Evolutionary conservation across 202 grass and related monocot species (phyloP).

Genomic region (Setaria italica): DNA sequence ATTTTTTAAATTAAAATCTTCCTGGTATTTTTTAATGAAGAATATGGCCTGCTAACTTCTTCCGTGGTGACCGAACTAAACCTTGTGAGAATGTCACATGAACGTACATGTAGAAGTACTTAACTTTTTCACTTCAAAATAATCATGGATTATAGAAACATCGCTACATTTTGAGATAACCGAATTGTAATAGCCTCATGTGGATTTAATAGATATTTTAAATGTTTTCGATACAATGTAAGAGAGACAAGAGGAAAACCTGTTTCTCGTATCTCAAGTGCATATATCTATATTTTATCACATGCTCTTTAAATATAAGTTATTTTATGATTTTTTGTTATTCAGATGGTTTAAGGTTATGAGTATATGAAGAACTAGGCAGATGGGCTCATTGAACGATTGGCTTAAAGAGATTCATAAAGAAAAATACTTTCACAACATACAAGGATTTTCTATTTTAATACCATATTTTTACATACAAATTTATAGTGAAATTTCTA

Average conservation of each 20-base stretch:
- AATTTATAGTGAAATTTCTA: not conserved
- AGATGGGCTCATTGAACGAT: not conserved
- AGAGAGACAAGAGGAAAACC: not conserved
- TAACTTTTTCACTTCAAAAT: not conserved
- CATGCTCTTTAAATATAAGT: not conserved
- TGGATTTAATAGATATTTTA: not conserved
- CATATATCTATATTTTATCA: not conserved
- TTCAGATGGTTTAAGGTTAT: not conserved
- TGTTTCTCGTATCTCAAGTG: not conserved
- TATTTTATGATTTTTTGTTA: not conserved
- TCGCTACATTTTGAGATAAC: not conserved
- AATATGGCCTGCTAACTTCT: not conserved
- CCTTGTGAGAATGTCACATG: not conserved
- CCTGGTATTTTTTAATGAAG: too few relatives aligned
- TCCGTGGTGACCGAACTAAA: not conserved
- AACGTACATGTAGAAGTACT: not conserved
- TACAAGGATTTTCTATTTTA: not conserved
- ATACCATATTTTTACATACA: not conserved
- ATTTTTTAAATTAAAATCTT: not conserved
- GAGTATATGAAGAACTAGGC: too few relatives aligned
- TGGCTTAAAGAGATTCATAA: not conserved
- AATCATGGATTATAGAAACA: not conserved
- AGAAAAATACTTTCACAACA: not conserved
- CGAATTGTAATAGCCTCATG: not conserved
- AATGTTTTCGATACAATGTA: not conserved